phyloP scores from a whole-genome alignment of 768 basidiomycete species.

The Tulasnella sp. region DNA sequence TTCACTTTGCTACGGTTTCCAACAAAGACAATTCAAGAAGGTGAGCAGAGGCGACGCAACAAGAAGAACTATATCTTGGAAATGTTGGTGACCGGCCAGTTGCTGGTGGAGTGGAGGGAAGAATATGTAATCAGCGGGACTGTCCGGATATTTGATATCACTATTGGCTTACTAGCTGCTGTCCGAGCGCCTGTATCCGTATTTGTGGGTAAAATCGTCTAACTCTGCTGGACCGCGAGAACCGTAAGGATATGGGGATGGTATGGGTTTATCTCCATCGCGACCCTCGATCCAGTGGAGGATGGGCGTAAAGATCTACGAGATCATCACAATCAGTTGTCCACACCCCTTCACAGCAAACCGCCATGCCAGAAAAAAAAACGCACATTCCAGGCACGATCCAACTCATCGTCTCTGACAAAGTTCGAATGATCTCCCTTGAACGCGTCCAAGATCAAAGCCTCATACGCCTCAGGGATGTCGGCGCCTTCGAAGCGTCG shows the following conservation, averaged over 20 bases:
- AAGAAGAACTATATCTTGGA: conserved; percentile 48
- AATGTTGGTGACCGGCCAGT: conserved; percentile 63
- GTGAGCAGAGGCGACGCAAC: too few relatives aligned
- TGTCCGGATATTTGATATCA: too few relatives aligned
- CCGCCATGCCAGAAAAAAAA: background rate
- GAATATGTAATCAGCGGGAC: too few relatives aligned
- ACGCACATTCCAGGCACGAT: conserved; percentile 91
- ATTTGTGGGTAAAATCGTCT: conserved; percentile 60
- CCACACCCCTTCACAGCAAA: background rate
- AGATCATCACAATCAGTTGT: conserved; percentile 8
- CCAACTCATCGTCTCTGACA: conserved; percentile 94
- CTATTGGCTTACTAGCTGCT: conserved; percentile 69
- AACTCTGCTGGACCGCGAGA: conserved; percentile 87
- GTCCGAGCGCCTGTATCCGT: conserved; percentile 62
- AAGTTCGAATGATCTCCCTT: conserved; percentile 99
- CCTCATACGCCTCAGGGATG: conserved; percentile 96
- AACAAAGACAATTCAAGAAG: too few relatives aligned
- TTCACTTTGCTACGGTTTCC: too few relatives aligned
- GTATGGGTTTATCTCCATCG: conserved; percentile 54
- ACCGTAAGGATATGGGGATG: conserved; percentile 78
- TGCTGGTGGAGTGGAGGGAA: too few relatives aligned
- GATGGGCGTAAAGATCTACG: conserved; percentile 85
- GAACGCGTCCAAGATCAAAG: conserved; percentile 88
- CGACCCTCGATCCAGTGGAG: conserved; percentile 91
- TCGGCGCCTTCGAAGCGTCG: conserved; percentile 78